Base-by-base conservation (phyloP, 352 stramenopile genomes). In the Aphanomyces stellatus region DNA sequence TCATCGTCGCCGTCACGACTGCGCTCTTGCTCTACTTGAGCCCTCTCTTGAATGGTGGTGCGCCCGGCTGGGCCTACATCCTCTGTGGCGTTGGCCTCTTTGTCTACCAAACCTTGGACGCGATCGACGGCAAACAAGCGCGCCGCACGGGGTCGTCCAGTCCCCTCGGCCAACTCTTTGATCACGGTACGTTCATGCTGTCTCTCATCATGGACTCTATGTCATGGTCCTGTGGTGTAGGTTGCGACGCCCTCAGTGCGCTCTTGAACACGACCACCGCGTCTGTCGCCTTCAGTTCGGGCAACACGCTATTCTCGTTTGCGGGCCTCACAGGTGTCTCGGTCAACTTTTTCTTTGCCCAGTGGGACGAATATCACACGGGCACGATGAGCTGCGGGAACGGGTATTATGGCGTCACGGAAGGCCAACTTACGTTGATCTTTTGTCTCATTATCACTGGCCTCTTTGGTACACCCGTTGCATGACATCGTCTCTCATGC, bases 101-200 rank as follows among this genome's bases (percentile, higher is more conserved):
- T 61, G 66, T 93, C 51, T 99, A 99, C 74, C 96, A 99, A 79
- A 99, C 96, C 28, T 77, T 99, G 24, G 97, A 99, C 72, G 98
- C 97, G 48, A 96, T 99, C 73, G 97, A 99, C 74, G 97, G 97
- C 59, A 99, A 99, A 80, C 96, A 99, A 77, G 96, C 97, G 37
- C 88, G 97, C 17, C 89, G 92, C 69, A 99, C 97, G 19, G 78
- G 80, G 49, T 90, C 84, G 17, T 97, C 86, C 10, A 98, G 93
- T 42, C 95, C 97, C 7, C 76, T 99, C 28, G 97, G 97, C 2
- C 88, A 99, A 73, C 78, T 99, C 41, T 99, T 99, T 73, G 97
- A 99, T 78, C 97, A 99, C 81, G 97, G 91, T 78, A 65, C 27
- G 55, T 46, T 11, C 22, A 46, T 19, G 13, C 11, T 46, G 37